Conservation (phyloP, 1,284 basidiomycete species). For the Ustilago esculenta region DNA sequence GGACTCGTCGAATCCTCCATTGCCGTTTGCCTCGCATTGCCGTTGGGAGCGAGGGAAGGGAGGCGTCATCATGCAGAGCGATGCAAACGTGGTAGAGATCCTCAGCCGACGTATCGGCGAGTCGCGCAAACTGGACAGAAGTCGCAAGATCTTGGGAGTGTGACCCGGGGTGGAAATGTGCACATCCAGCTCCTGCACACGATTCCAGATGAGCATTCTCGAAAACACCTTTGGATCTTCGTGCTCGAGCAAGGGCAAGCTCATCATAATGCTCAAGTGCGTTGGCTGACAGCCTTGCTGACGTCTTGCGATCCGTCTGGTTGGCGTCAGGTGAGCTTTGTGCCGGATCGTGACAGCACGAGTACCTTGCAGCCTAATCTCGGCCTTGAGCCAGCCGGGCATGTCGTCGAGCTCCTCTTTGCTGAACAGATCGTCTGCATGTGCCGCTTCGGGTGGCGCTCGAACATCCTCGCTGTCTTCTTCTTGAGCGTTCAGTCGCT, state of each 20-base stretch:
- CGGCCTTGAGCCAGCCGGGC: constrained; percentile 62
- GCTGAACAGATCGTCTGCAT: constrained; percentile 44
- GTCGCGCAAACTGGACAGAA: constrained; percentile 46
- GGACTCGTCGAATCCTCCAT: neutral
- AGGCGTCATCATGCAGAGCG: constrained; percentile 51
- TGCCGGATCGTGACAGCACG: constrained; percentile 53
- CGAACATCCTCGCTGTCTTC: no score
- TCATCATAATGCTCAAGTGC: constrained; percentile 56
- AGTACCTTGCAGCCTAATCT: constrained; percentile 44
- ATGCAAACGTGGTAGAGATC: constrained; percentile 54
- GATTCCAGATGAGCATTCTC: constrained; percentile 56
- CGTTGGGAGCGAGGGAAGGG: constrained; percentile 42
- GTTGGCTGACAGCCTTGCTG: constrained; percentile 55
- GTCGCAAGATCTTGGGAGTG: constrained; percentile 42
- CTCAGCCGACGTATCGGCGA: constrained; percentile 55
- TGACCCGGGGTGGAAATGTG: constrained; percentile 54
- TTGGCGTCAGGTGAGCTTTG: constrained; percentile 55
- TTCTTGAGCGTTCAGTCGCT: neutral
- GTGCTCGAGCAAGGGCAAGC: constrained; percentile 60
- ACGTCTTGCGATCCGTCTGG: constrained; percentile 21
- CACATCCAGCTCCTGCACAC: constrained; percentile 60
- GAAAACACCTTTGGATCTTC: constrained; percentile 58
- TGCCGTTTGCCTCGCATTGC: constrained; percentile 17
- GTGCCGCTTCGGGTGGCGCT: constrained; percentile 15
- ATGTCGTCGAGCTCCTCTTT: constrained; percentile 51